Evolutionary conservation across 345 rosid species (phyloP).

Genomic region (Murraya koenigii): DNA sequence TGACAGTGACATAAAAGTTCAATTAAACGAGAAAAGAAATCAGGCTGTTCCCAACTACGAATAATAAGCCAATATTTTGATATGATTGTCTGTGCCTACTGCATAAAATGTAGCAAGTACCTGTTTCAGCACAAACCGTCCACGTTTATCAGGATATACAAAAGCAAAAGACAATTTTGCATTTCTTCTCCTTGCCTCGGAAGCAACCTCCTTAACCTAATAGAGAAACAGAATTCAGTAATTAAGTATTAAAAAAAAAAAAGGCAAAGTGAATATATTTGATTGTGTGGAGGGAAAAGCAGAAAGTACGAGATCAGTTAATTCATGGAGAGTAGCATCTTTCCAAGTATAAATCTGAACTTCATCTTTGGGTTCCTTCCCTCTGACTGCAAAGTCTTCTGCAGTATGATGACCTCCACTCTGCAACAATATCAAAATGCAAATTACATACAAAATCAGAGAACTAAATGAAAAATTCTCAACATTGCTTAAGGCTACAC

Average conservation of each 20-base stretch:
- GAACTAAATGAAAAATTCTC: not conserved
- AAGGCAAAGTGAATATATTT: not conserved
- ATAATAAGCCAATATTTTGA: not conserved
- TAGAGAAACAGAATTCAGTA: not conserved
- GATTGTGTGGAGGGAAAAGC: not conserved
- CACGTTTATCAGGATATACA: constrained; percentile 80
- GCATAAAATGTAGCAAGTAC: constrained; percentile 24
- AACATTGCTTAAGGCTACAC: not conserved
- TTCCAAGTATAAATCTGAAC: constrained; percentile 98
- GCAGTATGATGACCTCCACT: constrained; percentile 70
- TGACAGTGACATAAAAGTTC: not conserved
- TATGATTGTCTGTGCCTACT: not conserved
- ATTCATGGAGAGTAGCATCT: constrained; percentile 88
- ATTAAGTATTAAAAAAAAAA: not conserved
- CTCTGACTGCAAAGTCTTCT: constrained; percentile 87
- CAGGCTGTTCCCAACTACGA: not conserved
- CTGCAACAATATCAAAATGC: constrained; percentile 29
- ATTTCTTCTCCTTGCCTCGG: constrained; percentile 87
- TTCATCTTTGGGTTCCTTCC: constrained; percentile 95
- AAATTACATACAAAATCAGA: not conserved
- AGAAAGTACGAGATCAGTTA: constrained; percentile 71
- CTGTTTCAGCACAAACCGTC: constrained; percentile 74
- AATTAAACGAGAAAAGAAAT: not conserved
- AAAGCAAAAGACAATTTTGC: constrained; percentile 87
- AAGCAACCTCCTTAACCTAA: constrained; percentile 88